Conservation (phyloP, 2,329 filamentous ascomycete genomes). For the Claviceps maximensis region DNA sequence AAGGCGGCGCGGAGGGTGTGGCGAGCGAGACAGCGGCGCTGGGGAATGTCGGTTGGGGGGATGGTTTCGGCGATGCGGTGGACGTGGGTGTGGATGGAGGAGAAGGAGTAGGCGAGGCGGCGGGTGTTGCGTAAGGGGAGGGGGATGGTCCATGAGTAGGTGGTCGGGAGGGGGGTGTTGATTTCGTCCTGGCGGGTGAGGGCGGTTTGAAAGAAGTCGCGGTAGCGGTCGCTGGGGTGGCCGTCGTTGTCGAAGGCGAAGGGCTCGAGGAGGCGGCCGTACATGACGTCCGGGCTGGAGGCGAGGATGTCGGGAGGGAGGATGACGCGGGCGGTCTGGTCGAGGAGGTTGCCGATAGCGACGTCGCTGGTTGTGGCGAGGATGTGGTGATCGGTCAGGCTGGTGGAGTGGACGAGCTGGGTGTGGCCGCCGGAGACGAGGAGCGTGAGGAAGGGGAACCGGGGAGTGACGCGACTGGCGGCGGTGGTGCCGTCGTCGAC, state of each 20-base stretch:
- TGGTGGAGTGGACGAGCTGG: constrained; percentile 62
- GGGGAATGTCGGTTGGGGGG: constrained; percentile 34
- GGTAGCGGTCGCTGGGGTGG: constrained; percentile 14
- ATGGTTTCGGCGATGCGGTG: constrained; percentile 28
- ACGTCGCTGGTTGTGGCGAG: constrained; percentile 64
- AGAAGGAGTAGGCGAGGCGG: constrained; percentile 59
- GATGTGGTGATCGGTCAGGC: constrained; percentile 56
- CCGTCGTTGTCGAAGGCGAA: constrained; percentile 53
- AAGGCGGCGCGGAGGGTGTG: constrained; percentile 72
- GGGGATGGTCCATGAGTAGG: constrained; percentile 48
- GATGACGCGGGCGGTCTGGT: constrained; percentile 71
- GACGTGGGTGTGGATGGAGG: constrained; percentile 45
- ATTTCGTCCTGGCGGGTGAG: constrained; percentile 44
- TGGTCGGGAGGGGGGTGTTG: constrained; percentile 23
- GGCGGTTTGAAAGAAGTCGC: constrained; percentile 45
- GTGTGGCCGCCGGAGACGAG: constrained; percentile 91
- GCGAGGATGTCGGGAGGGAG: constrained; percentile 49
- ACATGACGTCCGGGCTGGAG: constrained; percentile 53
- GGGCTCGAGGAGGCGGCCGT: constrained; percentile 63
- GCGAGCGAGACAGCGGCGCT: constrained; percentile 56
- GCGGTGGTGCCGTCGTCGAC: constrained; percentile 7
- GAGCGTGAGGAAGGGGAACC: constrained; percentile 75
- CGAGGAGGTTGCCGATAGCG: constrained; percentile 79
- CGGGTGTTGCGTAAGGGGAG: constrained; percentile 50
- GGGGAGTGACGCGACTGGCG: constrained; percentile 25